Percentiles rank a stretch among this genome's conserved stretches.
Conservation (phyloP, 2,329 filamentous ascomycete genomes). For the Neonectria sp. region DNA sequence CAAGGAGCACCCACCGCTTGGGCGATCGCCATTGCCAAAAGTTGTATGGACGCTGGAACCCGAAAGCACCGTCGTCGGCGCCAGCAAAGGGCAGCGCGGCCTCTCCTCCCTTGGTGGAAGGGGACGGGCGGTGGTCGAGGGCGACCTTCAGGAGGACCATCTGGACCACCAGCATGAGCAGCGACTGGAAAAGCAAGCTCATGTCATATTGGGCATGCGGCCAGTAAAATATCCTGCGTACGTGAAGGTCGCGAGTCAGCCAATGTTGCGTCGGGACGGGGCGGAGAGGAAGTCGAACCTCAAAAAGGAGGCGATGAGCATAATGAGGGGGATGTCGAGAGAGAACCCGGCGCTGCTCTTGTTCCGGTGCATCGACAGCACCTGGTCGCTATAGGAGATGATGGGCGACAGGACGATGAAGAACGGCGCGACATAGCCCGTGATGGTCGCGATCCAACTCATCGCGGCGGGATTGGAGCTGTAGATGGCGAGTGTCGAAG, state of each 20-base stretch:
- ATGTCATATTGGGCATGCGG: slow-evolving; percentile 76
- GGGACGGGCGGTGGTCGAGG: slow-evolving; percentile 75
- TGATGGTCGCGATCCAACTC: slow-evolving; percentile 48
- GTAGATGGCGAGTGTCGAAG: slow-evolving; percentile 65
- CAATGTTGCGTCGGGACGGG: slow-evolving; percentile 11
- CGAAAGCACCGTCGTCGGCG: slow-evolving; percentile 54
- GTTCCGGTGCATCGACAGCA: slow-evolving; percentile 73
- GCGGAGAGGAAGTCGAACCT: slow-evolving; percentile 62
- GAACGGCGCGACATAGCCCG: slow-evolving; percentile 72
- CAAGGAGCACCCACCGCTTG: slow-evolving; percentile 69
- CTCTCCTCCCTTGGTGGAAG: slow-evolving; percentile 73
- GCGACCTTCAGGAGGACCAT: slow-evolving; percentile 76
- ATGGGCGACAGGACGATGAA: slow-evolving; percentile 76
- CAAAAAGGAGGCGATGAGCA: slow-evolving; percentile 78
- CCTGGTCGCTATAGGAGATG: slow-evolving; percentile 77
- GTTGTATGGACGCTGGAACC: slow-evolving; percentile 75
- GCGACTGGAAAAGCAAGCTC: slow-evolving; percentile 74
- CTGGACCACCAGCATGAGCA: slow-evolving; percentile 77
- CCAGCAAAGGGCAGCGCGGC: slow-evolving; percentile 75
- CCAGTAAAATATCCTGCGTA: slow-evolving; percentile 77
- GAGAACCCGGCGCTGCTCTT: slow-evolving; percentile 79
- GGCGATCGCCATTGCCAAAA: slow-evolving; percentile 88
- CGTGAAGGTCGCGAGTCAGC: slow-evolving; percentile 39
- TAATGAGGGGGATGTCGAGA: slow-evolving; percentile 79
- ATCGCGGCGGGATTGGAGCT: slow-evolving; percentile 65